These are phyloP conservation scores for Aspergillus bridgeri DNA, from an alignment of 495 filamentous ascomycete species.

Conservation along the genomic window DNA sequence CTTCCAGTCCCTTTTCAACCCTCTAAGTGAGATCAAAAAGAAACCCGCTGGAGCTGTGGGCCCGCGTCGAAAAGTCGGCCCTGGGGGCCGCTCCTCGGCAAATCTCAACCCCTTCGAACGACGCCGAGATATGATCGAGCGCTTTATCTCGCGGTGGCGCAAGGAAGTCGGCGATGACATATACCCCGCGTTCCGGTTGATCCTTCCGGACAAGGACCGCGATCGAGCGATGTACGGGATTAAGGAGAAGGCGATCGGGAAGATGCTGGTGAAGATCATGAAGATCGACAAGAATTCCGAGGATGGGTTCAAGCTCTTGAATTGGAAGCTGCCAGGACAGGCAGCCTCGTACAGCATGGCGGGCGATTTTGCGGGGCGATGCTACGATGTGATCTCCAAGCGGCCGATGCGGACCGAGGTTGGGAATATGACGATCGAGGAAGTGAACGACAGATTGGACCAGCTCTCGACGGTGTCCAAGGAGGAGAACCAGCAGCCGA, in stretches of 20 bases:
- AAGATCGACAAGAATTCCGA: conserved; percentile 90
- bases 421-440: conserved; percentile 77
- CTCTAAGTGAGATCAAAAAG: conserved; percentile 79
- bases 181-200: conserved; percentile 87
- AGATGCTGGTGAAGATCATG: conserved; percentile 82
- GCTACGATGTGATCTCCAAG: conserved; percentile 82
- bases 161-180: conserved; percentile 86
- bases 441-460: conserved; percentile 87
- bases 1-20: conserved; percentile 76
- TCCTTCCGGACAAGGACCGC: conserved; percentile 90
- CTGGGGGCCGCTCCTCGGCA: conserved; percentile 45
- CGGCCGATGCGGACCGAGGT: conserved; percentile 69
- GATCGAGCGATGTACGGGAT: conserved; percentile 92
- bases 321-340: conserved; percentile 89
- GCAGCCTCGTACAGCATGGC: conserved; percentile 59
- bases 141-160: conserved; percentile 87
- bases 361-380: conserved; percentile 88
- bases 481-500: conserved; percentile 76
- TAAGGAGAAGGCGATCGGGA: conserved; percentile 89
- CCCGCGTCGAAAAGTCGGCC: conserved; percentile 51
- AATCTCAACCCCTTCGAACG: conserved; percentile 75
- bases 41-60: conserved; percentile 54
- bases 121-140: conserved; percentile 79
- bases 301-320: conserved; percentile 78
- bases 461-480: conserved; percentile 68